Conservation (phyloP, 305 asterid species). For the Fraxinus sp. region DNA sequence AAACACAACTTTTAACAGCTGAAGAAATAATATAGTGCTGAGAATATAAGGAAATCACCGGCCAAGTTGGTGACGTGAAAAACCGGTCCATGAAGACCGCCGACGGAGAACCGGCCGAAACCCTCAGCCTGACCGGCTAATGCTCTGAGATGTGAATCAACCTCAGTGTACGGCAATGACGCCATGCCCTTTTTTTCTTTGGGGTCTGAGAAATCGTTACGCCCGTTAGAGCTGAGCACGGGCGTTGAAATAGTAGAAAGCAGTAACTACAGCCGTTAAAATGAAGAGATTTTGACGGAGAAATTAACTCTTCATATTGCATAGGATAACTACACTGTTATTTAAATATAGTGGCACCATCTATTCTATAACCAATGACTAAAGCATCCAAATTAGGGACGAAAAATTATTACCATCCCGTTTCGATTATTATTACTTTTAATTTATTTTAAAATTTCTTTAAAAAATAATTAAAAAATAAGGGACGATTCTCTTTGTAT, state of each 20-base stretch:
- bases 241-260: background rate
- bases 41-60: slow-evolving; percentile 28
- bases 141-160: slow-evolving; percentile 48
- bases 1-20: background rate
- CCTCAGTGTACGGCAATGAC: slow-evolving; percentile 46
- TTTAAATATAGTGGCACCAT: background rate
- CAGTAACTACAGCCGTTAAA: background rate
- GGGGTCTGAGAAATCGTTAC: background rate
- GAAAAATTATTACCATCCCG: no score
- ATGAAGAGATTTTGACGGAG: background rate
- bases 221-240: background rate
- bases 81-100: slow-evolving; percentile 59
- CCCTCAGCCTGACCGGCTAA: slow-evolving; percentile 74
- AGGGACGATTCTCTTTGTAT: no score
- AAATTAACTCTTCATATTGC: background rate
- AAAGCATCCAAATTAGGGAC: no score
- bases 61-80: slow-evolving; percentile 52
- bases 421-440: no score
- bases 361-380: no score
- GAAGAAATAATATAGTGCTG: background rate
- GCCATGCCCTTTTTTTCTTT: background rate
- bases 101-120: slow-evolving; percentile 57
- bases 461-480: no score
- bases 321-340: background rate
- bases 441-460: no score